Evolutionary conservation across 164 flowering plant species (phyloP).

Genomic region (Taxillus chinensis): DNA sequence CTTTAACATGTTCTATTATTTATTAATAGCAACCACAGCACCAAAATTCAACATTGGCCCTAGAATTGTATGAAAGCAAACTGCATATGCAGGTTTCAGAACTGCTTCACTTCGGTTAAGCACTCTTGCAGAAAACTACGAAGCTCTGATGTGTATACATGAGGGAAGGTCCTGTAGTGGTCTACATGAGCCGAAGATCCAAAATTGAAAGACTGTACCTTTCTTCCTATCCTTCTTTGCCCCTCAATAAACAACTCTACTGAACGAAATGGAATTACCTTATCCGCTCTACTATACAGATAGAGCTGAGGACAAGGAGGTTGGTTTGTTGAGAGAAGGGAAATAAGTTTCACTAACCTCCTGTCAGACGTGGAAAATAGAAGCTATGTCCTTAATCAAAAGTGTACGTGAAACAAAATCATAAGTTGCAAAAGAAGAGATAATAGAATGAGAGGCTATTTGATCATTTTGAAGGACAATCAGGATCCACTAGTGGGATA

Average conservation of each 20-base stretch:
- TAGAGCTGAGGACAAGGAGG: conserved; percentile 84
- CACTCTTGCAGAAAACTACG: conserved; percentile 49
- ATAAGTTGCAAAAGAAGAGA: no score
- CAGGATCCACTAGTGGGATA: neutral
- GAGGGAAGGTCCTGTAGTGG: conserved; percentile 76
- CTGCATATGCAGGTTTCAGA: neutral
- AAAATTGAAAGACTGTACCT: conserved; percentile 50
- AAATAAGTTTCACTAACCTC: conserved; percentile 44
- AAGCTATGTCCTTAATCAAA: no score
- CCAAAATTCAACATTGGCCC: no score
- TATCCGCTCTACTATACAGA: conserved; percentile 82
- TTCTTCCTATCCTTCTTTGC: conserved; percentile 48
- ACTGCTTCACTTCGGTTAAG: conserved; percentile 17
- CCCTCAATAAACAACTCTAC: conserved; percentile 47
- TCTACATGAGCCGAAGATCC: conserved; percentile 87
- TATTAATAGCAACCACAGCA: no score
- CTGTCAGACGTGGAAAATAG: conserved; percentile 25
- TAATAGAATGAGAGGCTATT: neutral
- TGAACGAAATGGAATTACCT: conserved; percentile 54
- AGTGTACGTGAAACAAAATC: no score
- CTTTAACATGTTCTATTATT: no score
- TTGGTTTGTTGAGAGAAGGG: conserved; percentile 39
- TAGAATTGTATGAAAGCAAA: no score
- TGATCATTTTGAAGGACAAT: neutral
- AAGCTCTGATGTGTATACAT: conserved; percentile 39